These are phyloP conservation scores for Penicillium maclennaniae DNA, from an alignment of 495 filamentous ascomycete species.

Conservation along the genomic window DNA sequence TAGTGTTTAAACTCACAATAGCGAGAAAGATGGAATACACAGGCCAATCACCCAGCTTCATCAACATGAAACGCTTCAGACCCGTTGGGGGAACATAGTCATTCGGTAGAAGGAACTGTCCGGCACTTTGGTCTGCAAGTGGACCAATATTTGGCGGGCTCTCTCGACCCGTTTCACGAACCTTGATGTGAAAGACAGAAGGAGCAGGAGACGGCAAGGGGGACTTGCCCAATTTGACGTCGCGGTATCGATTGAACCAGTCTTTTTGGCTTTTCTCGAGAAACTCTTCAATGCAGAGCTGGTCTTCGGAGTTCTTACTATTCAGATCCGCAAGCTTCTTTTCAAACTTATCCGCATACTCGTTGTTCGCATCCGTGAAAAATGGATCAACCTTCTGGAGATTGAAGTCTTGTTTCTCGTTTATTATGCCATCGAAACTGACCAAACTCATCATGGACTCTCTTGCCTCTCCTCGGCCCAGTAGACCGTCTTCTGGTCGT, in stretches of 20 bases:
- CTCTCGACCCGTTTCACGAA: constrained; percentile 29
- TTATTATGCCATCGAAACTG: no score
- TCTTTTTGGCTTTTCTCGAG: constrained; percentile 64
- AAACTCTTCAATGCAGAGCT: constrained; percentile 65
- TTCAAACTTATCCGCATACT: constrained; percentile 58
- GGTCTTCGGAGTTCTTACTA: constrained; percentile 52
- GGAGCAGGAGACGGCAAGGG: constrained; percentile 35
- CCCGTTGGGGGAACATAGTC: constrained; percentile 65
- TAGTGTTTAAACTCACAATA: not conserved
- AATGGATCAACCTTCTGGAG: constrained; percentile 69
- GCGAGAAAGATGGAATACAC: constrained; percentile 66
- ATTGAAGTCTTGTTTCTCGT: constrained; percentile 58
- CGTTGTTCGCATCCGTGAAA: constrained; percentile 63
- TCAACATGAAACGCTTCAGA: constrained; percentile 49
- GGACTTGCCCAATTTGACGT: constrained; percentile 47
- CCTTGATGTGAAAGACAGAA: constrained; percentile 36
- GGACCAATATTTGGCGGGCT: constrained; percentile 25
- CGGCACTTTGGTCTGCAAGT: constrained; percentile 26
- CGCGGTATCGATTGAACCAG: constrained; percentile 60
- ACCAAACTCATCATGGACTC: no score
- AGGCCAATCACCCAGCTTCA: constrained; percentile 60
- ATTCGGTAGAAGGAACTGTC: constrained; percentile 60
- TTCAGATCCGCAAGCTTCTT: constrained; percentile 53
- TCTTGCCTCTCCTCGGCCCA: no score
- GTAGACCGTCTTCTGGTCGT: no score